Evolutionary conservation across 148 eudicot species (phyloP).

Genomic region (Spergularia marina): DNA sequence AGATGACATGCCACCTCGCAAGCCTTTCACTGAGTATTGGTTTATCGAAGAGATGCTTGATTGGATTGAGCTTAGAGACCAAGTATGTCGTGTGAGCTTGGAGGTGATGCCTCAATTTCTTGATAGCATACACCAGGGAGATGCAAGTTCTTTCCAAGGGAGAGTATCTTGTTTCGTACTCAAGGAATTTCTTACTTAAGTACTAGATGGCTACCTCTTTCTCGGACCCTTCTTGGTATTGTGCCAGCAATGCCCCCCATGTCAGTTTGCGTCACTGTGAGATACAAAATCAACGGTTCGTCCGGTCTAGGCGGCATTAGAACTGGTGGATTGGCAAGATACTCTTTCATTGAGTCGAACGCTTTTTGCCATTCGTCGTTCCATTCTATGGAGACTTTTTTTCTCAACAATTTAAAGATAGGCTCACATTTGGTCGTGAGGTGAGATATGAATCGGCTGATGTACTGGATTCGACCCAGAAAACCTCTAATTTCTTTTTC

Average conservation of each 20-base stretch:
- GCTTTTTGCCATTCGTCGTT: no score
- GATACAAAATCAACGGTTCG: neutral
- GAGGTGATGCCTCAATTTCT: neutral
- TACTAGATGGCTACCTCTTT: neutral
- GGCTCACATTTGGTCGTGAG: no score
- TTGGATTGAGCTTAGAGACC: neutral
- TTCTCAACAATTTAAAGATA: no score
- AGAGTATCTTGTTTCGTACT: conserved; percentile 2
- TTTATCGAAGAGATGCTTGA: neutral
- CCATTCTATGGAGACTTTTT: no score
- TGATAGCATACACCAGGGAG: neutral
- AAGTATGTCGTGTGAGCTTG: conserved; percentile 1
- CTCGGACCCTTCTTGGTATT: neutral
- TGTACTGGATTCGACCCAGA: neutral
- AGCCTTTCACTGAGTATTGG: neutral
- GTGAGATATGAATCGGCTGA: neutral
- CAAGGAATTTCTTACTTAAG: neutral
- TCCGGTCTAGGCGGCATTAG: no score
- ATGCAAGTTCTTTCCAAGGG: neutral
- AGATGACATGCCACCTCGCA: neutral
- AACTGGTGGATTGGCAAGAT: no score
- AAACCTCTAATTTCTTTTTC: neutral
- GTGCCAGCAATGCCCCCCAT: neutral
- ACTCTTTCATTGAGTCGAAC: no score
- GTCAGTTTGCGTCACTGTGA: neutral